These are phyloP conservation scores for Jamesozyma gamospora DNA, from an alignment of 805 yeast species.

Conservation along the genomic window DNA sequence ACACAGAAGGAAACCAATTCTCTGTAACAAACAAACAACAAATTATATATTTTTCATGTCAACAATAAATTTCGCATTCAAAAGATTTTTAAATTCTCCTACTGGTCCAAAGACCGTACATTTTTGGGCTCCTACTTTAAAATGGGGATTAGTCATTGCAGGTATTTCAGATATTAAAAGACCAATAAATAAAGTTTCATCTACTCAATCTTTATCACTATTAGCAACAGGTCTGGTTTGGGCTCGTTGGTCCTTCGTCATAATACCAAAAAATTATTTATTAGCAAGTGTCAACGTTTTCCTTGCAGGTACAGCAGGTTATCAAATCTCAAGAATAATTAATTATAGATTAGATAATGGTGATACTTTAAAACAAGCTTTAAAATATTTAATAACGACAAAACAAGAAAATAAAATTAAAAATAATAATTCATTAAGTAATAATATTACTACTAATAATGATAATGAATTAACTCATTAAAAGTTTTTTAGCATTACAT, in stretches of 20 bases:
- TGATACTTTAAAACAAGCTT: constrained; percentile 46
- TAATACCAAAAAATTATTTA: constrained; percentile 75
- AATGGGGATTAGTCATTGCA: constrained; percentile 87
- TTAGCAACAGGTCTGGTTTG: constrained; percentile 89
- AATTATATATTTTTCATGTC: constrained; percentile 7
- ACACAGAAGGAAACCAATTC: too few species aligned
- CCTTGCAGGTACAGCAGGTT: constrained; percentile 81
- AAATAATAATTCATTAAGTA: too few species aligned
- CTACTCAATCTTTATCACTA: constrained; percentile 58
- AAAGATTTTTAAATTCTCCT: constrained; percentile 67
- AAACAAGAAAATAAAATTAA: background rate
- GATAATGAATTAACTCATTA: too few species aligned
- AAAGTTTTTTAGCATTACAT: too few species aligned
- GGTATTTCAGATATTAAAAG: constrained; percentile 79
- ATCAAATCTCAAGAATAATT: constrained; percentile 64
- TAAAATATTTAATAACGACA: constrained; percentile 41
- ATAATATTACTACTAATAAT: too few species aligned
- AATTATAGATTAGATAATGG: constrained; percentile 58
- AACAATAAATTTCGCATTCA: constrained; percentile 33
- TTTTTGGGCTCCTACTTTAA: constrained; percentile 77
- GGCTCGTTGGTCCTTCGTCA: constrained; percentile 97
- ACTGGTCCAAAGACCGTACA: constrained; percentile 98
- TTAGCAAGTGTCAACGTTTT: constrained; percentile 92
- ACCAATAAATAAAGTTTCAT: constrained; percentile 86
- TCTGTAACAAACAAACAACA: background rate